Base-by-base conservation (phyloP, 345 rosid species). In the Chamaenerion angustifolium region DNA sequence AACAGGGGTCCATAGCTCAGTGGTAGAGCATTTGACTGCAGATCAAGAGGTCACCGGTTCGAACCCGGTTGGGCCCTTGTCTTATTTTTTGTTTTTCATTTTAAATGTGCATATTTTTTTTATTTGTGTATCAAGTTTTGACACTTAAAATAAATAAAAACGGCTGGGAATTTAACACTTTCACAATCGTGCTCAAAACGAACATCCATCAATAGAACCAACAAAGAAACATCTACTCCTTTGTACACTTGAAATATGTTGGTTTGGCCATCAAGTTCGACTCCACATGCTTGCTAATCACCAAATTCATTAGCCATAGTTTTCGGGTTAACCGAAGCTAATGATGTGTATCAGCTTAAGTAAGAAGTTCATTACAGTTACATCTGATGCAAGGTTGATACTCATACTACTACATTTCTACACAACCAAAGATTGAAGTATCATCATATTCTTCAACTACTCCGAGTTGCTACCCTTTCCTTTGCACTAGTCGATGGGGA, bases 1-100 rank as follows among this genome's bases (percentile, higher is more conserved):
- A 31, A 8, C 3, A 31, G 5, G 84, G 77, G 82, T 76, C 76
- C 76, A 69, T 83, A 75, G 87, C 86, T 86, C 82, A 78, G 88
- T 78, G 82, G 88, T 82, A 76, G 88, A 82, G 85, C 83, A 80
- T 63, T 76, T 76, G 82, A 78, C 83, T 82, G 79, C 78, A 76
- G 88, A 74, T 82, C 80, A 71, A 76, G 68, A 77, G 92, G 82
- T 78, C 86, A 75, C 74, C 67, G 74, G 74, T 69, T 61, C 70
- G 70, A 69, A 45, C 70, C 70, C 70, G 61, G 70, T 65, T 64
- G 70, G 66, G 74, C 74, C 74, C 74, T 69, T 19, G 3, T 31
- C 5, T 31, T 31, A 0, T 31, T 31, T 31, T 7, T 31, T 21
- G 25, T 21, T 2, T 2, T n/a, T n/a, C n/a, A n/a, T n/a, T n/a